Percentiles rank a stretch among this genome's conserved stretches.
Evolutionary conservation across 2,329 filamentous ascomycete genomes (phyloP).

Genomic region (Conoideocrella luteorostrata): DNA sequence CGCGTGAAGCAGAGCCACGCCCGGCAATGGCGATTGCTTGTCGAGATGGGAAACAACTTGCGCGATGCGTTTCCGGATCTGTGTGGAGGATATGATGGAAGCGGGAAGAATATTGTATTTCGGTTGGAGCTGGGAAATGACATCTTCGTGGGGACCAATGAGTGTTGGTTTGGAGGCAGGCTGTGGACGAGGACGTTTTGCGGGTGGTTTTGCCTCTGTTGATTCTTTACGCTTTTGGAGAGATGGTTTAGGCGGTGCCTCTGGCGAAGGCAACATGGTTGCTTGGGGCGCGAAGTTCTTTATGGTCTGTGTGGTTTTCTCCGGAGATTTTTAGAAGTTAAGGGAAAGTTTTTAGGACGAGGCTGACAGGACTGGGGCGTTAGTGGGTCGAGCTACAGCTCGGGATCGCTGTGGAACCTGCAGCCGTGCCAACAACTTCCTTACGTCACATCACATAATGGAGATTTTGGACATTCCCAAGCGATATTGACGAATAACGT

Average conservation of each 20-base stretch:
- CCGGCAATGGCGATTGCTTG: constrained; percentile 15
- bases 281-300: not conserved
- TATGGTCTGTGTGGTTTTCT: no score
- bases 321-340: no score
- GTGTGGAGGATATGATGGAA: constrained; percentile 53
- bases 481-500: no score
- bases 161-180: constrained; percentile 16
- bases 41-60: constrained; percentile 38
- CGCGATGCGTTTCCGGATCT: constrained; percentile 49
- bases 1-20: constrained; percentile 44
- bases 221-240: constrained; percentile 4
- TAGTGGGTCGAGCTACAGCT: no score
- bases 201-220: not conserved
- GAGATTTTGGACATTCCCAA: no score
- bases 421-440: no score
- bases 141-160: constrained; percentile 32
- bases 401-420: no score
- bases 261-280: not conserved
- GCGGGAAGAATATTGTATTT: constrained; percentile 45
- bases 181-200: constrained; percentile 7
- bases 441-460: no score
- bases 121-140: constrained; percentile 36
- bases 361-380: no score
- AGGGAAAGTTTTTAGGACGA: no score
- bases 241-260: no score